Percentiles rank a stretch among this genome's conserved stretches.
Conservation (phyloP, 768 basidiomycete genomes). For the Tylopilus rubrobrunneus region DNA sequence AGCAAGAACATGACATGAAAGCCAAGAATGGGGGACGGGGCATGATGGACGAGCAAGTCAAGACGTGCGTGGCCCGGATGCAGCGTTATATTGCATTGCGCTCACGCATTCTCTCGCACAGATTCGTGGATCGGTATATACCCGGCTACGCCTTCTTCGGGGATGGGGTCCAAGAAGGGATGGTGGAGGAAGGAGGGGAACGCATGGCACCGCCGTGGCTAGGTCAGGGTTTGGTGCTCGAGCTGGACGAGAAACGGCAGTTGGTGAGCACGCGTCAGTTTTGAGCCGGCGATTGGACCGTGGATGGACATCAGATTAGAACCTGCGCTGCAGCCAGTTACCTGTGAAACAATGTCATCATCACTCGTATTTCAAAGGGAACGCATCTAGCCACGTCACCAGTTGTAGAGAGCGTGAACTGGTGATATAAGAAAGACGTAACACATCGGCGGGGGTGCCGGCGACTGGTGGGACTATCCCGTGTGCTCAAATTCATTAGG, state of each 20-base stretch:
- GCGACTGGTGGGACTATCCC: no score
- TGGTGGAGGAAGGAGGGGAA: conserved; percentile 19
- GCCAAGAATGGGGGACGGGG: conserved; percentile 76
- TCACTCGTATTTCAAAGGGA: no score
- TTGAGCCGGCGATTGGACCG: conserved; percentile 17
- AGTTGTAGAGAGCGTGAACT: no score
- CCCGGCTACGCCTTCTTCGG: conserved; percentile 90
- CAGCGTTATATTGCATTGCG: background rate
- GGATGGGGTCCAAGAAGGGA: conserved; percentile 45
- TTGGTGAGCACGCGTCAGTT: conserved; percentile 41
- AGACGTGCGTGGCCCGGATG: conserved; percentile 33
- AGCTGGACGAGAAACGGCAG: conserved; percentile 52
- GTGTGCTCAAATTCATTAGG: no score
- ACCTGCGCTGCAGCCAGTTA: no score
- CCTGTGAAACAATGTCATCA: no score
- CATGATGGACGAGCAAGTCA: conserved; percentile 82
- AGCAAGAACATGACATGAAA: conserved; percentile 93
- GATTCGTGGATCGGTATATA: conserved; percentile 91
- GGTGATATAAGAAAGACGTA: no score
- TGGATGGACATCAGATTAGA: no score
- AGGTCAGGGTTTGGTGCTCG: conserved; percentile 48
- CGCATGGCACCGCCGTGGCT: conserved; percentile 35
- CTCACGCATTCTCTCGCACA: conserved; percentile 25
- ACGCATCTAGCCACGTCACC: no score
- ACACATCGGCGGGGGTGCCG: no score